Evolutionary conservation across 2,329 filamentous ascomycete genomes (phyloP).

Genomic region (Hymenoscyphus occultus): DNA sequence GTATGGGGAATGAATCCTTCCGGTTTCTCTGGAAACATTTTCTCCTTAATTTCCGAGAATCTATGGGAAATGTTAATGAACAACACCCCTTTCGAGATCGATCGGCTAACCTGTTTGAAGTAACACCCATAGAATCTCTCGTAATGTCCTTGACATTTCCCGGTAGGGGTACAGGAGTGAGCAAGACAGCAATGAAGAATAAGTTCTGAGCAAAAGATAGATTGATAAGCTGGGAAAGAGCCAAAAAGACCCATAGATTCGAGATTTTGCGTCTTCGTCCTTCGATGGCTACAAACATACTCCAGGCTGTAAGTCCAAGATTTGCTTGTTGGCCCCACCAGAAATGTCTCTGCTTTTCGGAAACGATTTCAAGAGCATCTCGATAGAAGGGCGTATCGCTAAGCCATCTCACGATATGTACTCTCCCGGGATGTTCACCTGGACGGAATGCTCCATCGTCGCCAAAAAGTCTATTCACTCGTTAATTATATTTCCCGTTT

Average conservation of each 20-base stretch:
- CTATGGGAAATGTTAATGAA: slow-evolving; percentile 12
- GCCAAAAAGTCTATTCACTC: slow-evolving; percentile 29
- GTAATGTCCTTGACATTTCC: slow-evolving; percentile 31
- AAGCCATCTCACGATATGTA: slow-evolving; percentile 33
- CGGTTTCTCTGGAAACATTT: slow-evolving; percentile 42
- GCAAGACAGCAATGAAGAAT: slow-evolving; percentile 57
- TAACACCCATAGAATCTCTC: slow-evolving; percentile 21
- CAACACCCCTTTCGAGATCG: not conserved
- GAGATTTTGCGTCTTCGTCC: slow-evolving; percentile 56
- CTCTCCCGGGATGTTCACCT: slow-evolving; percentile 33
- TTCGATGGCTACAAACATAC: slow-evolving; percentile 56
- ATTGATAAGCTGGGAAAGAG: slow-evolving; percentile 57
- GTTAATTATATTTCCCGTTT: not conserved
- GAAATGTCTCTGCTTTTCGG: slow-evolving; percentile 53
- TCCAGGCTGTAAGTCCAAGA: slow-evolving; percentile 52
- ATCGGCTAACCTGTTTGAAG: slow-evolving; percentile 22
- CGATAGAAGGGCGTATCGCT: slow-evolving; percentile 31
- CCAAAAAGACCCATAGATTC: slow-evolving; percentile 53
- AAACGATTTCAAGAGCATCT: slow-evolving; percentile 49
- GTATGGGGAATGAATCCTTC: slow-evolving; percentile 44
- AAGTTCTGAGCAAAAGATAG: slow-evolving; percentile 61
- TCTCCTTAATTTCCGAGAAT: slow-evolving; percentile 37
- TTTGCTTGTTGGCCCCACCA: slow-evolving; percentile 64
- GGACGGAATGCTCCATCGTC: slow-evolving; percentile 33
- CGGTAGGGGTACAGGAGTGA: slow-evolving; percentile 50